Evolutionary conservation across 257 asterid species (phyloP).

Genomic region (Jacaranda mimosifolia): DNA sequence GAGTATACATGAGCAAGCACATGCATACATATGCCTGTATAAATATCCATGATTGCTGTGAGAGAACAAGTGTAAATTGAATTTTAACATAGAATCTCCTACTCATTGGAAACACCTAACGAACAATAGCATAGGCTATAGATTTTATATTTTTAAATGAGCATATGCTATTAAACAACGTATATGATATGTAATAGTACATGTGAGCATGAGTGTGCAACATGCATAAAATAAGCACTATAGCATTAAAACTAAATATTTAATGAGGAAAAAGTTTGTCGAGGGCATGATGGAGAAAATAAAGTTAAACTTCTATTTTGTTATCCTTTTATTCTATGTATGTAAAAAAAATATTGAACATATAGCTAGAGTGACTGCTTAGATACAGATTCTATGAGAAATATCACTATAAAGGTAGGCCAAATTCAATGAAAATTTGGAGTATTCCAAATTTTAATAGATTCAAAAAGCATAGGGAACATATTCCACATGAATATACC

Average conservation of each 20-base stretch:
- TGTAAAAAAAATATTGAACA: not conserved
- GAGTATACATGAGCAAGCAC: not conserved
- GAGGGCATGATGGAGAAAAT: not conserved
- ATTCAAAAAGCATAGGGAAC: too few relatives aligned
- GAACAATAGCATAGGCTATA: not conserved
- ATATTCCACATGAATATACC: too few relatives aligned
- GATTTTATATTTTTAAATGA: not conserved
- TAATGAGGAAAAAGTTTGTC: not conserved
- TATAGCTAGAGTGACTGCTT: not conserved
- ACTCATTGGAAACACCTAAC: not conserved
- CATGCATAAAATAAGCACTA: not conserved
- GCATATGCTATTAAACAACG: too few relatives aligned
- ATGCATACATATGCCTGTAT: not conserved
- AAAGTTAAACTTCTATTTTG: not conserved
- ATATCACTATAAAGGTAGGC: too few relatives aligned
- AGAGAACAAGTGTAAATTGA: not conserved
- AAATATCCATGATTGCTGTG: not conserved
- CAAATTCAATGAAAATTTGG: too few relatives aligned
- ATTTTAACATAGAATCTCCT: not conserved
- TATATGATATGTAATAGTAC: not conserved
- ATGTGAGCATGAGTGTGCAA: not conserved
- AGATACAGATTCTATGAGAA: too few relatives aligned
- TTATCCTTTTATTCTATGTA: not conserved
- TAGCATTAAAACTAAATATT: conserved; percentile 1
- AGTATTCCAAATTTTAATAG: too few relatives aligned